Conservation (phyloP, 2,329 filamentous ascomycete species). For the Fusarium musae region DNA sequence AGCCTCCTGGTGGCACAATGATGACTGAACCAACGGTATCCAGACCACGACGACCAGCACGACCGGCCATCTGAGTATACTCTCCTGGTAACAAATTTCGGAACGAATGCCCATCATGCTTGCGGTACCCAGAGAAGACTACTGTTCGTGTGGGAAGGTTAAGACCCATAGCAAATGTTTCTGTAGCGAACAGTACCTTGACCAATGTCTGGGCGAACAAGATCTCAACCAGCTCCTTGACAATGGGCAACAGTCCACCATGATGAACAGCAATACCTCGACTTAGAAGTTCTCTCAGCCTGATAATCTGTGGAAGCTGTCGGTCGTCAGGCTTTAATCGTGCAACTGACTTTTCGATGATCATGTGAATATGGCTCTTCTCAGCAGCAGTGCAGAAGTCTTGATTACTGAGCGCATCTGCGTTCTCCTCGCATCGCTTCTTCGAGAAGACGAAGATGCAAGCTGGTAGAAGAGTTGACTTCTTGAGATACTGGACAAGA, state of each 20-base stretch:
- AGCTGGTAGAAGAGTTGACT: constrained; percentile 85
- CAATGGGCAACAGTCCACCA: constrained; percentile 91
- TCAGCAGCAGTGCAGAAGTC: constrained; percentile 94
- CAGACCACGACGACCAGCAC: constrained; percentile 91
- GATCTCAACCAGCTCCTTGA: constrained; percentile 98
- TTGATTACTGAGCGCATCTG: constrained; percentile 91
- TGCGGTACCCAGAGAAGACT: constrained; percentile 96
- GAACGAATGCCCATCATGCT: constrained; percentile 93
- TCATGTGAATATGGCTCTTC: constrained; percentile 98
- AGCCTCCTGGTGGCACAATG: constrained; percentile 82
- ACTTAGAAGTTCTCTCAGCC: constrained; percentile 84
- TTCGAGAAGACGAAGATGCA: constrained; percentile 99
- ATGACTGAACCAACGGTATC: constrained; percentile 95
- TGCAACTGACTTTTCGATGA: constrained; percentile 93
- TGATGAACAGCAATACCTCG: constrained; percentile 96
- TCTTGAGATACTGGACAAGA: constrained; percentile 89
- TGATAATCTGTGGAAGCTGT: constrained; percentile 88
- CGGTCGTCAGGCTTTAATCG: constrained; percentile 91
- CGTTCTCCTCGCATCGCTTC: constrained; percentile 96
- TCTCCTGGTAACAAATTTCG: constrained; percentile 92
- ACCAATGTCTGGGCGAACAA: constrained; percentile 94
- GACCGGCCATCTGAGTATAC: constrained; percentile 98
- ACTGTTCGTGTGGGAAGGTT: constrained; percentile 96
- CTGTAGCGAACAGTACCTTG: constrained; percentile 96
- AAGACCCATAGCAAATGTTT: constrained; percentile 98